Evolutionary conservation across 129 eudicot species (phyloP), one percentile per base, ranked within the genome.

Genomic region (Arctium minus): DNA sequence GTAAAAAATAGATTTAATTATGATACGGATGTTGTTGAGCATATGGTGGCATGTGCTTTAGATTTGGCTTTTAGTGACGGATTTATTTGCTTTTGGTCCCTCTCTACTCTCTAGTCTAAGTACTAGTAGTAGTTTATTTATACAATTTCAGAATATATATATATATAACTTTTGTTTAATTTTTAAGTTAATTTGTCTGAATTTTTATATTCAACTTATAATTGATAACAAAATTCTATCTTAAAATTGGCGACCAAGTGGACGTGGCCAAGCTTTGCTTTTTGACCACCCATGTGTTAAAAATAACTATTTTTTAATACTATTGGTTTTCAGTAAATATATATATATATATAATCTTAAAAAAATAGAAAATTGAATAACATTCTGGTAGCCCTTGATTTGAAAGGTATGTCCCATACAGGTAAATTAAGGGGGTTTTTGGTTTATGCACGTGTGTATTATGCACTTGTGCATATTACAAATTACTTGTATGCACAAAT

Each of bases 261-360:
- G 69, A 76, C 62, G 38, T 60, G 76, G 79, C 81, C 85, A 39
- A 76, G 42, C 88, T 50, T 75, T 71, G 82, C 72, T 33, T 22
- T 42, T 42, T 77, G 79, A 71, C 79, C 78, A 86, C 1, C 88
- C 88, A 81, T 86, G 83, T 76, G 88, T 32, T n/a, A 71, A 29
- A 72, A 29, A 77, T 18, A 15, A 74, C 10, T 15, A 4, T 13
- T 31, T 17, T 77, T 50, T 7, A 13, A 8, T 31, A 22, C 27
- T 22, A 22, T 8, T 56, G n/a, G 38, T n/a, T 27, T 74, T 38
- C 17, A 11, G 50, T 42, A 42, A 42, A 1, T 42, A 42, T 42
- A 42, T 42, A 42, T 42, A 42, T 6, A 2, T 42, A 42, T 42
- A 42, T 42, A 42, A 33, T 22, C 27, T 22, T 22, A 22, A 22